Evolutionary conservation across 2,329 filamentous ascomycete species (phyloP), one percentile per base, ranked within the genome.

Genomic region (Sporothrix variecibatus): DNA sequence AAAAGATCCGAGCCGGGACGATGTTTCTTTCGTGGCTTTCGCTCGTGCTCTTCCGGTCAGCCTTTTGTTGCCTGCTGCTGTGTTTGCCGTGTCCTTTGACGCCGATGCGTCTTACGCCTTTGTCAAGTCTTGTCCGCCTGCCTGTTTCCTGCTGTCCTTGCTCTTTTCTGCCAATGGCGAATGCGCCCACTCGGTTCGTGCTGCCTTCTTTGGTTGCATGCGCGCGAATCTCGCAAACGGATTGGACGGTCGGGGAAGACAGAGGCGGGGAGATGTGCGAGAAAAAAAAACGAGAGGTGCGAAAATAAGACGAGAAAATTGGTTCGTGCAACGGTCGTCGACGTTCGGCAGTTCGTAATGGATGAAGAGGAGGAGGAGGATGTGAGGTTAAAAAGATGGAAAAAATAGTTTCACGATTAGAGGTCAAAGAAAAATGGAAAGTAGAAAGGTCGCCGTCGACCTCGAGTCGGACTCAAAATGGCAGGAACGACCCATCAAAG

Each of bases 271-370:
- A 43, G 64, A 49, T 12, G 23, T 26, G 40, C 26, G 38, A 11
- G 64, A 67, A 67, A 67, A 11, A 38, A 67, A 67, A 67, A 49
- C 40, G 40, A 49, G 23, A 67, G 38, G 23, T 67, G 23, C 64
- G 40, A 67, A 28, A 67, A 67, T 43, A 6, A 17, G 38, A 43
- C 64, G 64, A 67, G 40, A 46, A 46, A 67, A 20, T 20, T 23
- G 62, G 60, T 7, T 65, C 4, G 34, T 65, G 34, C n/a, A 38
- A 65, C 60, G 56, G 60, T 40, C 23, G 60, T 38, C 34, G 34
- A 43, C 40, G n/a, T 26, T 26, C 64, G 64, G 64, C 64, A 46
- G 64, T 49, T 67, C 40, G 40, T 7, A 26, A 69, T 31, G 40
- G 20, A 26, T 17, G 17, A 51, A 9, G 31, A 23, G 15, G 20